Evolutionary conservation across 2,329 filamentous ascomycete genomes (phyloP), one percentile per base, ranked within the genome.

Genomic region (Paraconiothyrium brasiliense): DNA sequence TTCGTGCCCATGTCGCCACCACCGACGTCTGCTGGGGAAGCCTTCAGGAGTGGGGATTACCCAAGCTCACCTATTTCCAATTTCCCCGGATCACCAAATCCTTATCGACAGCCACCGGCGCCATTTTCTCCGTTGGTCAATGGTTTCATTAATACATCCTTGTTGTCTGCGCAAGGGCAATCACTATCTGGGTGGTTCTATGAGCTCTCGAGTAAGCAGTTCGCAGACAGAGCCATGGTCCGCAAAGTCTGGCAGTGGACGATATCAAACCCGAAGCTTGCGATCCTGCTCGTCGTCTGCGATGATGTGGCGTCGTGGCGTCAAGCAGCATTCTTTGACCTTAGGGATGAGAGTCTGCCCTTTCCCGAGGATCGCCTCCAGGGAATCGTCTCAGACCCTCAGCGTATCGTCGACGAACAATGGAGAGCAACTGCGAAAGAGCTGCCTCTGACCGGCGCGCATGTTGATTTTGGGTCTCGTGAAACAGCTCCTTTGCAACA

Each of bases 201-300:
- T 55, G 72, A 79, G 47, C 65, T 76, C 27, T 71, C 76, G 37
- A 70, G 75, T 27, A 74, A 73, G 41, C 76, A 79, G 55, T 73
- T 74, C 4, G 78, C 75, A 72, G 76, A 78, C 24, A 67, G 71
- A 5, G 66, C 67, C 1, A 65, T 74, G 20, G 70, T 75, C 27
- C 76, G 76, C 60, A 76, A 73, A 50, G 76, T 78, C 27, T 79
- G 76, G 70, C 75, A 76, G n/a, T 80, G 78, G 78, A 77, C 77
- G 1, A 61, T 79, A 47, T 77, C 74, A 11, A 79, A 80, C 50
- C 77, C 76, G 1, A 70, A 72, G 55, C 72, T 78, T 16, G 77
- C 78, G 1, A 72, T 80, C 14, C 67, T 80, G 11, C 68, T 80
- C 4, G 72, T 74, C 16, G 70, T 79, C 30, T 79, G 77, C 66